These are phyloP conservation scores for Aspergillus awamori DNA, from an alignment of 2,329 filamentous ascomycete genomes.

Conservation along the genomic window DNA sequence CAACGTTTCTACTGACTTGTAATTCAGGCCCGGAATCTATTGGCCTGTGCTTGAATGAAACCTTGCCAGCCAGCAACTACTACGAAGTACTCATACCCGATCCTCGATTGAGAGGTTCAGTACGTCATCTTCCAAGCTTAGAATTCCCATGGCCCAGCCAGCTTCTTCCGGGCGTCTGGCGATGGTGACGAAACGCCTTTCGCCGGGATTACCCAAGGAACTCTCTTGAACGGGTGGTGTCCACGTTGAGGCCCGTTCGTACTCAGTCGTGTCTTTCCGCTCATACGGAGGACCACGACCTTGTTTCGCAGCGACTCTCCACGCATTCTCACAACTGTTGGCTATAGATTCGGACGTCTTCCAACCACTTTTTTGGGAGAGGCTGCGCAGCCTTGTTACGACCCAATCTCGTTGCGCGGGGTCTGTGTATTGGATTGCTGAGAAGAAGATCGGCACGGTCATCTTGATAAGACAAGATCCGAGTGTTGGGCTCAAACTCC, in stretches of 20 bases:
- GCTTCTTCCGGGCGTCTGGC: constrained; percentile 62
- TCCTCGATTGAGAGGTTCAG: constrained; percentile 60
- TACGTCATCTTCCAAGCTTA: constrained; percentile 78
- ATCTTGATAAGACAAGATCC: constrained; percentile 82
- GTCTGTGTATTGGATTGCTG: constrained; percentile 77
- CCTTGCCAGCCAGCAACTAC: background rate
- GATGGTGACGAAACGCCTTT: constrained; percentile 62
- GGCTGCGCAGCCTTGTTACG: constrained; percentile 71
- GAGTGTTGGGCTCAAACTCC: constrained; percentile 72
- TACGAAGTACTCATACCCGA: constrained; percentile 10
- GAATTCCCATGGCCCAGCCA: constrained; percentile 75
- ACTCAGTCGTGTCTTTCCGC: constrained; percentile 29
- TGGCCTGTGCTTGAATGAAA: background rate
- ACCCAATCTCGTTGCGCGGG: constrained; percentile 75
- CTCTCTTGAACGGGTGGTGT: constrained; percentile 16
- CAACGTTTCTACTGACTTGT: constrained; percentile 1
- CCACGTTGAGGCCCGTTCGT: constrained; percentile 14
- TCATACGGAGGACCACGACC: constrained; percentile 77
- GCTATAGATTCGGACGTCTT: constrained; percentile 81
- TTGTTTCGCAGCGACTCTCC: constrained; percentile 73
- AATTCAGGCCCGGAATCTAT: background rate
- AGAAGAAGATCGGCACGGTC: constrained; percentile 82
- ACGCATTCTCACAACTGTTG: constrained; percentile 79
- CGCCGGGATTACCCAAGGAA: constrained; percentile 36
- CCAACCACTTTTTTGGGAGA: constrained; percentile 83